Base-by-base conservation (phyloP, 139 green algal genomes). In the Chlorella ohadii region DNA sequence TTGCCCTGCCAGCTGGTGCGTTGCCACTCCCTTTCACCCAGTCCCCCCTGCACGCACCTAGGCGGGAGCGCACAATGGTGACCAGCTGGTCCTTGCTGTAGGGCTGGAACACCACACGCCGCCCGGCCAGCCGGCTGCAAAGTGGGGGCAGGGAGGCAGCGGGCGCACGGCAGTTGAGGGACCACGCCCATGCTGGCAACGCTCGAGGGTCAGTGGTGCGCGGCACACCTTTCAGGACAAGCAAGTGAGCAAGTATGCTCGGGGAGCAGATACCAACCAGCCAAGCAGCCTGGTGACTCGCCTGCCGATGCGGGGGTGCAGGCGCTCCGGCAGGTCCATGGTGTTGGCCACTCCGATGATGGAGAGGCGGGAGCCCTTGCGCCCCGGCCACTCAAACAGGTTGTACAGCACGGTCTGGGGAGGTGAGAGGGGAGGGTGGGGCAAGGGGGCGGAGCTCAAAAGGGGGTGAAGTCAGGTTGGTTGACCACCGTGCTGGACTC, bases 321-420 rank as follows among this genome's bases (percentile, higher is more conserved):
- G 91, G 7, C 97, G 91, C 87, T 98, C 93, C 19, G 97, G 96
- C 38, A 99, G 91, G 91, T 99, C 97, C 79, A 99, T 95, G 0
- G 97, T 99, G 92, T 99, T 99, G 74, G 95, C 96, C 72, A 99
- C 98, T 82, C 96, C 96, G 41, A 99, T 95, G 34, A 99, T 92
- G 16, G 89, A 90, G 61, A 99, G 88, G 20, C 90, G 88, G 19
- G 90, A 87, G 78, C 92, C 89, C 39, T 85, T 74, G 44, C 85
- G 86, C 36, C 82, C 85, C 17, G 95, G 95, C 97, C 97, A 99
- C 71, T 99, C 94, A 84, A 99, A 99, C 81, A 99, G 87, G 88
- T 99, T 99, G 93, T 99, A 99, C 64, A 71, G 64, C 64, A 71
- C 64, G 4, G 68, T 75, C 16, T 75, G 23, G 28, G 16, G 63